phyloP scores from a whole-genome alignment of 2,329 filamentous ascomycete genomes.

The Aphanoascus verrucosus region DNA sequence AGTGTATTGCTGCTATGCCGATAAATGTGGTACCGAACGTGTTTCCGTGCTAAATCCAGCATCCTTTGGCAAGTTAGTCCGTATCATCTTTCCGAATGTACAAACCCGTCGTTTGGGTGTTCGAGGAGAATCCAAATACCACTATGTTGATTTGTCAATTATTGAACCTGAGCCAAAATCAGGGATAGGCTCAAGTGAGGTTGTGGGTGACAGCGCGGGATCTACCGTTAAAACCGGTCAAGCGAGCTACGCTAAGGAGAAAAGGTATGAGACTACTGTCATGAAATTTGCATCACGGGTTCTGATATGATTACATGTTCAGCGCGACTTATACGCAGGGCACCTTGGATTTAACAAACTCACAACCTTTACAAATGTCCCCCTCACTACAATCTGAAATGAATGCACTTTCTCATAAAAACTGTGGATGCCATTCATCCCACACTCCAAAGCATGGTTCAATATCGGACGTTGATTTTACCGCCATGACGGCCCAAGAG shows the following conservation, averaged over 20 bases:
- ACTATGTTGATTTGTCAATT: slow-evolving; percentile 55
- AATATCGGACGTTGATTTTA: slow-evolving; percentile 9
- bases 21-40: slow-evolving; percentile 80
- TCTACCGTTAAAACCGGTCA: slow-evolving; percentile 2
- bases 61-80: slow-evolving; percentile 93
- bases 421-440: slow-evolving; percentile 8
- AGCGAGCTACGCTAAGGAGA: neutral
- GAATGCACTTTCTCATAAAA: neutral
- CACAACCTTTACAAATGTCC: neutral
- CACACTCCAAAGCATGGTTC: slow-evolving; percentile 5
- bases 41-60: slow-evolving; percentile 94
- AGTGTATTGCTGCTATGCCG: slow-evolving; percentile 92
- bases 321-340: neutral
- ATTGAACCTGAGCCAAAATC: slow-evolving; percentile 36
- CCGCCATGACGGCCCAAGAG: slow-evolving; percentile 24
- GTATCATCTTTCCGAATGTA: slow-evolving; percentile 89
- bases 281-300: neutral
- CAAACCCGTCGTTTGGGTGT: slow-evolving; percentile 87
- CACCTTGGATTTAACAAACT: neutral
- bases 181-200: slow-evolving; percentile 3
- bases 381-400: neutral
- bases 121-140: slow-evolving; percentile 94
- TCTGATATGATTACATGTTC: slow-evolving; percentile 1
- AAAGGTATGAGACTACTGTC: slow-evolving; percentile 4
- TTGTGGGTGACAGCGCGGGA: slow-evolving; percentile 7